These are phyloP conservation scores for Santalum album DNA, from an alignment of 164 flowering plant species.

Conservation along the genomic window DNA sequence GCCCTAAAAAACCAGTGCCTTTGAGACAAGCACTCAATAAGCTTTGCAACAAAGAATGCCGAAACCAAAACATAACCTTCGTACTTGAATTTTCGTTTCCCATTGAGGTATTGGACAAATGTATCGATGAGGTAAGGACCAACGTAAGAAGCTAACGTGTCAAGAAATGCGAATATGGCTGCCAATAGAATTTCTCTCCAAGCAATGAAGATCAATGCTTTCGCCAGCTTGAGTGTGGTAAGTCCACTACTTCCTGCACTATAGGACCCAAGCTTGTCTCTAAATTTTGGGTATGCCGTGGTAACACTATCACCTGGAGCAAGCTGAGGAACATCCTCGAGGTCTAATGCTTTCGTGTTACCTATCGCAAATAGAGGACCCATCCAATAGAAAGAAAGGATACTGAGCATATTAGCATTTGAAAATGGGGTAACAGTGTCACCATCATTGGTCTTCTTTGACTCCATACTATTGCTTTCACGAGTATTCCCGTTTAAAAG, in stretches of 20 bases:
- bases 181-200: slow-evolving; percentile 39
- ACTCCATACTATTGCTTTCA: slow-evolving; percentile 8
- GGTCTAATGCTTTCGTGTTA: slow-evolving; percentile 45
- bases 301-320: slow-evolving; percentile 31
- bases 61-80: slow-evolving; percentile 51
- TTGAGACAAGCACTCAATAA: slow-evolving; percentile 50
- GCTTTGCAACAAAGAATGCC: slow-evolving; percentile 46
- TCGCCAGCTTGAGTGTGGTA: slow-evolving; percentile 36
- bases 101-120: slow-evolving; percentile 59
- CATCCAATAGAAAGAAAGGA: slow-evolving; percentile 60
- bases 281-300: slow-evolving; percentile 31
- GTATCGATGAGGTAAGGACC: slow-evolving; percentile 72
- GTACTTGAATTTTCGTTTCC: slow-evolving; percentile 23
- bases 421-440: slow-evolving; percentile 39
- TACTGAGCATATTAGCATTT: slow-evolving; percentile 36
- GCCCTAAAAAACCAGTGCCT: slow-evolving; percentile 57
- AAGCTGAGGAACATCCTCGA: slow-evolving; percentile 67
- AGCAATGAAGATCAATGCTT: slow-evolving; percentile 30
- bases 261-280: slow-evolving; percentile 30
- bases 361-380: slow-evolving; percentile 43
- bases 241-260: slow-evolving; percentile 16
- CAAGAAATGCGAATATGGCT: slow-evolving; percentile 26
- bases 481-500: slow-evolving; percentile 37
- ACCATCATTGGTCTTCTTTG: slow-evolving; percentile 21
- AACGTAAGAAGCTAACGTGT: slow-evolving; percentile 47